A percentile compares a stretch with the other conserved stretches of the same genome.
Evolutionary conservation across 495 filamentous ascomycete genomes (phyloP).

Genomic region (Talaromyces trachyspermus): DNA sequence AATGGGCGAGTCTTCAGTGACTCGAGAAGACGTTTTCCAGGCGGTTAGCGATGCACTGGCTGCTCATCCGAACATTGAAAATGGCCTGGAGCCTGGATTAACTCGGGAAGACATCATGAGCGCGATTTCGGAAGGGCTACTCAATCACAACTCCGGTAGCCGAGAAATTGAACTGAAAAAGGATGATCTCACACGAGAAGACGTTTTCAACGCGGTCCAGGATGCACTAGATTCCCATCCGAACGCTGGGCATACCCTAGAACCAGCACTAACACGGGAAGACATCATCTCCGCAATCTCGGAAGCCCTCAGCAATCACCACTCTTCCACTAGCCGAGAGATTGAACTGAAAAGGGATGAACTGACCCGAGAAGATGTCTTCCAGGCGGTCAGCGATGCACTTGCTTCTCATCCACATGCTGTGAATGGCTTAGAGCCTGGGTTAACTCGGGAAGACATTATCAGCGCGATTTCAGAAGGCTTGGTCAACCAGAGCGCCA

Average conservation of each 20-base stretch:
- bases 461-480: slow-evolving; percentile 52
- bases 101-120: slow-evolving; percentile 48
- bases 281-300: no score
- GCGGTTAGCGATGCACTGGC: slow-evolving; percentile 50
- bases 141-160: slow-evolving; percentile 37
- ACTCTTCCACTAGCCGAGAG: no score
- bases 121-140: slow-evolving; percentile 51
- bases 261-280: no score
- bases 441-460: slow-evolving; percentile 45
- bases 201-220: no score
- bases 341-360: no score
- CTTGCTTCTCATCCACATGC: slow-evolving; percentile 40
- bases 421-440: slow-evolving; percentile 12
- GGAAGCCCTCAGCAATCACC: no score
- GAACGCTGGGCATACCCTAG: no score
- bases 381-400: slow-evolving; percentile 50
- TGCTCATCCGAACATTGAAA: slow-evolving; percentile 33
- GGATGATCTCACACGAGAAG: no score
- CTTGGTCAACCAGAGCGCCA: slow-evolving; percentile 40
- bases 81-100: slow-evolving; percentile 13
- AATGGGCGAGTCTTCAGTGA: slow-evolving; percentile 16
- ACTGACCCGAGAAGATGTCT: no score
- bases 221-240: no score
- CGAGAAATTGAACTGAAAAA: slow-evolving; percentile 55
- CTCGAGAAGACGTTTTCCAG: slow-evolving; percentile 36